Base-by-base conservation (phyloP, 306 rosid species). In the Carpinus fangiana region DNA sequence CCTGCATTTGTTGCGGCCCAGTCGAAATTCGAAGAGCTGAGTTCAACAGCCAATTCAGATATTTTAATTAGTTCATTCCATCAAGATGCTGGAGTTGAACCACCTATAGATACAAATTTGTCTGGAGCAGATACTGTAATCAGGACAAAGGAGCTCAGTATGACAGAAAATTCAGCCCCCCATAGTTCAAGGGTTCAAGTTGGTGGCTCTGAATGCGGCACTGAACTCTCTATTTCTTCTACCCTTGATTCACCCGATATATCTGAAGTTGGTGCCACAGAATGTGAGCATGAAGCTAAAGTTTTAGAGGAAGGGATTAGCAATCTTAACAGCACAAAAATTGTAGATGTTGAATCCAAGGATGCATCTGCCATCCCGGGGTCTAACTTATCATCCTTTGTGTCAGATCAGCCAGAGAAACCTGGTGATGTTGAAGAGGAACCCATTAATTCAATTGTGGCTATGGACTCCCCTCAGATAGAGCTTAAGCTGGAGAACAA, bases 191-290 rank as follows among this genome's bases (percentile, higher is more conserved):
- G 82, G 72, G 65, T 64, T 78, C 87, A 84, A 54, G 60, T 89
- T 57, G 90, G 89, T 78, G 97, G 89, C 73, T 90, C 98, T 73
- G 97, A 91, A 74, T 89, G 93, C 87, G 90, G 93, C 73, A 90
- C 94, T 1, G 98, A 93, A 68, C 92, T 93, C 52, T 93, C 97
- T 61, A 80, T 96, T 65, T 82, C 98, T 71, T 96, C 99, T 34
- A 91, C 97, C 18, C 93, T 96, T 57, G 97, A 93, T 85, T 96
- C 98, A 10, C 99, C 98, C 14, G 93, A 91, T 71, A 72, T 36
- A 83, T 90, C 88, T 71, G 99, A 92, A 68, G 70, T 62, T 59
- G 96, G 87, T 16, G 88, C 87, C 65, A 20, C 53, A 26, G 94
- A 87, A 80, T 79, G 59, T 61, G 90, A 84, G 71, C 90, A 70